A percentile compares a stretch with the other conserved stretches of the same genome.
Evolutionary conservation across 1,284 basidiomycete species (phyloP).

Genomic region (Inonotus hispidus): DNA sequence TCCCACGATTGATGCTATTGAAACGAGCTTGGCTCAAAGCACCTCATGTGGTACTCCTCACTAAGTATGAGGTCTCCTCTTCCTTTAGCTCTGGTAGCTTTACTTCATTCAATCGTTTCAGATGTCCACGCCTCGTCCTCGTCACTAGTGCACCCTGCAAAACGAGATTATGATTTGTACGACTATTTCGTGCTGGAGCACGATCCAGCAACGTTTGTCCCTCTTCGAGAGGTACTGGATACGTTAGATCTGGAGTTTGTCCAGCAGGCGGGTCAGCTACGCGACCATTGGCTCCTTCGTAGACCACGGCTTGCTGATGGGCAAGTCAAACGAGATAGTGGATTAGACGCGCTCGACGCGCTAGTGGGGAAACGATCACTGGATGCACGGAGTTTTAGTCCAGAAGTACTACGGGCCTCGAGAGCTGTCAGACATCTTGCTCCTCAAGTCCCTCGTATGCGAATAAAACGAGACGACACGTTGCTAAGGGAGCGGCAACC

Average conservation of each 20-base stretch:
- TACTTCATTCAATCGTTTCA: conserved; percentile 5
- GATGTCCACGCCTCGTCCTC: conserved; percentile 20
- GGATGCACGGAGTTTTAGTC: conserved; percentile 38
- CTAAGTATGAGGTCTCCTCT: background rate
- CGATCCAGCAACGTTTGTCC: conserved; percentile 40
- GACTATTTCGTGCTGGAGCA: conserved; percentile 89
- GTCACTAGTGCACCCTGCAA: conserved; percentile 31
- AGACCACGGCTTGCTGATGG: conserved; percentile 34
- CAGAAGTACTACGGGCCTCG: conserved; percentile 1
- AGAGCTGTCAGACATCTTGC: conserved; percentile 50
- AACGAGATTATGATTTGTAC: conserved; percentile 70
- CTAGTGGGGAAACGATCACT: conserved; percentile 35
- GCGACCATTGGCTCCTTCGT: conserved; percentile 83
- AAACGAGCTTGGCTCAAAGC: background rate
- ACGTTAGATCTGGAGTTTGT: conserved; percentile 81
- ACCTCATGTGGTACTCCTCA: background rate
- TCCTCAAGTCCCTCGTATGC: conserved; percentile 55
- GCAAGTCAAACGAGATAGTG: conserved; percentile 25
- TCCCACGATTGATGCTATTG: background rate
- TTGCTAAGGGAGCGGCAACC: conserved; percentile 53
- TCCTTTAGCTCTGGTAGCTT: conserved; percentile 19
- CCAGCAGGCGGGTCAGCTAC: conserved; percentile 82
- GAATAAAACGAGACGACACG: conserved; percentile 47
- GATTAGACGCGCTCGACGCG: conserved; percentile 27
- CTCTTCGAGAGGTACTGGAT: conserved; percentile 52